Conservation (phyloP, 257 asterid species). For the Petunia axillaris region DNA sequence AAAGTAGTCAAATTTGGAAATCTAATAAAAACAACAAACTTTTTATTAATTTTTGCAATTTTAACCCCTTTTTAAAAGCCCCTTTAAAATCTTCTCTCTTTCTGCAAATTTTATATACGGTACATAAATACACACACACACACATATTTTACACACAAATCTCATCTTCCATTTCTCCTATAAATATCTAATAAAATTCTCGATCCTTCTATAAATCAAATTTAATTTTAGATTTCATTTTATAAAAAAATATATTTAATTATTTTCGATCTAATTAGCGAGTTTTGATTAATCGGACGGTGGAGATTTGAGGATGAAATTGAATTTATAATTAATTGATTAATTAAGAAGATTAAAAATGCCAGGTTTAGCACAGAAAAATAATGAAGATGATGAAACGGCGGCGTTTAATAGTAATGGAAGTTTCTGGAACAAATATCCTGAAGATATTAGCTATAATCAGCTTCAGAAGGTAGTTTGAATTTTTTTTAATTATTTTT, state of each 20-base stretch:
- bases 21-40: background rate
- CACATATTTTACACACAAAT: constrained; percentile 37
- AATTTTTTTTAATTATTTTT: constrained; percentile 17
- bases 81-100: constrained; percentile 12
- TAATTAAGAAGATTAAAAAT: constrained; percentile 41
- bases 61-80: constrained; percentile 1
- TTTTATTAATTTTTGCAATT: background rate
- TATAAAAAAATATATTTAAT: constrained; percentile 15
- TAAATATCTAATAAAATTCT: constrained; percentile 47
- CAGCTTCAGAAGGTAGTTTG: constrained; percentile 84
- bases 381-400: constrained; percentile 53
- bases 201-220: constrained; percentile 40
- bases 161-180: constrained; percentile 34
- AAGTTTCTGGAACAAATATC: constrained; percentile 81
- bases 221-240: constrained; percentile 26
- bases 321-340: constrained; percentile 43
- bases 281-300: constrained; percentile 39
- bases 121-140: constrained; percentile 34
- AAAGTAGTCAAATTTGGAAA: background rate
- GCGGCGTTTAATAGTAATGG: constrained; percentile 52
- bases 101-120: background rate
- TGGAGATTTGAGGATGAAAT: constrained; percentile 44
- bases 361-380: constrained; percentile 80
- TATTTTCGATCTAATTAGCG: constrained; percentile 19
- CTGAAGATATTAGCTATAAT: constrained; percentile 63